Base-by-base conservation (phyloP, 331 rosid genomes). In the Telfairia occidentalis region DNA sequence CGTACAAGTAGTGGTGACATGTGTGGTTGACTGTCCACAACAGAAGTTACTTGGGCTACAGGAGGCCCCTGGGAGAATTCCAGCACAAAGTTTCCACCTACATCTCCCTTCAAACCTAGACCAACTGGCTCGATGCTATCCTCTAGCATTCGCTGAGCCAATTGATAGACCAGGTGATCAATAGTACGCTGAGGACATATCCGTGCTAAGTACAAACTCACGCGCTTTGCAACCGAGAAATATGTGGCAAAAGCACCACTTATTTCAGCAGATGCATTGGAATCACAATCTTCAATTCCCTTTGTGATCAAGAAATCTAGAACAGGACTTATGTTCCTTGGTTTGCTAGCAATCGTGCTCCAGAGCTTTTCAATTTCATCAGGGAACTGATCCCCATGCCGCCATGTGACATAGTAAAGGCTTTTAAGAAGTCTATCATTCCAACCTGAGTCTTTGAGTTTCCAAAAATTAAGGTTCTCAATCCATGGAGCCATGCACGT, bases 401-500 rank as follows among this genome's bases (percentile, higher is more conserved):
- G 85, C 99, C 92, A 87, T 21, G 99, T 95, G 60, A 95, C 99
- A 42, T 95, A 95, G 86, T 95, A 95, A 76, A 95, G 96, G 82
- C 97, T 92, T 90, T 95, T 95, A 78, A 95, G 84, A 71, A 95
- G 77, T 84, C 99, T 92, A 66, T 92, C 99, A 43, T 90, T 90
- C 99, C 99, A 95, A 48, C 97, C 99, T 16, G 87, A 87, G 83
- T 95, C 99, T 86, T 90, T 95, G 38, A 95, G 97, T 83, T 92
- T 95, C 97, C 90, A 92, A 83, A 95, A 95, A 84, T 92, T 95
- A 75, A 95, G 89, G 85, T 95, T 95, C 88, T 95, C 99, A 58
- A 95, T 95, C 99, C 99, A 95, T 28, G 99, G 99, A 85, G 99
- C 99, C 99, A 95, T 95, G 82, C 99, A 95, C 74, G 99, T 95